Evolutionary conservation across 2,329 filamentous ascomycete species (phyloP), one percentile per base, ranked within the genome.

Genomic region (Neopestalotiopsis rosae): DNA sequence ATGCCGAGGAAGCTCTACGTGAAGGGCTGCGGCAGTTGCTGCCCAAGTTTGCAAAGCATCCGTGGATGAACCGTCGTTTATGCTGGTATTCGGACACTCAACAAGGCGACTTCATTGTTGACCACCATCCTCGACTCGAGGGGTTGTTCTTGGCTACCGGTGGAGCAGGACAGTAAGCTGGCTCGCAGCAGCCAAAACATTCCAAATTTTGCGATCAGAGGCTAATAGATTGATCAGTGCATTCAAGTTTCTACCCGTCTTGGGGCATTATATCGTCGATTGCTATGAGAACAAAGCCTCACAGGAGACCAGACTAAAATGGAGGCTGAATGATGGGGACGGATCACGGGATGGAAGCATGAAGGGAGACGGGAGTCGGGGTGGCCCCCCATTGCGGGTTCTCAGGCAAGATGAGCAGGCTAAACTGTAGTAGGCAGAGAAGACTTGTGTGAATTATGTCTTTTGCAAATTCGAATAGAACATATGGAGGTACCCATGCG

Each of bases 261-360:
- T 64, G 20, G 61, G 61, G 3, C 34, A 49, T 2, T 64, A 64
- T 49, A 64, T 64, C 61, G 34, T 32, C 20, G 61, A 64, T 5
- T 64, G 61, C n/a, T 64, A 28, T 49, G 61, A 64, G 61, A 64
- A 49, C n/a, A 64, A 24, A 45, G 61, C 61, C 9, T 52, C 61
- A 9, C 6, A 24, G 17, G 40, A 64, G 1, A 9, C 49, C n/a
- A 24, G 61, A 14, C n/a, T 28, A 1, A 64, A 49, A 3, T 64
- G 61, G 61, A 64, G 42, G 17, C 40, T 64, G 5, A 3, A 9
- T 28, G 10, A 17, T 10, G 34, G n/a, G 6, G n/a, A 64, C n/a
- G 20, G 38, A 10, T 5, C 13, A 34, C 17, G 28, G 6, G 38
- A 4, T 1, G 20, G 9, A 13, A 28, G 12, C 6, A 64, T 45